Evolutionary conservation across 768 basidiomycete genomes (phyloP).

Genomic region (Tulasnella sp.): DNA sequence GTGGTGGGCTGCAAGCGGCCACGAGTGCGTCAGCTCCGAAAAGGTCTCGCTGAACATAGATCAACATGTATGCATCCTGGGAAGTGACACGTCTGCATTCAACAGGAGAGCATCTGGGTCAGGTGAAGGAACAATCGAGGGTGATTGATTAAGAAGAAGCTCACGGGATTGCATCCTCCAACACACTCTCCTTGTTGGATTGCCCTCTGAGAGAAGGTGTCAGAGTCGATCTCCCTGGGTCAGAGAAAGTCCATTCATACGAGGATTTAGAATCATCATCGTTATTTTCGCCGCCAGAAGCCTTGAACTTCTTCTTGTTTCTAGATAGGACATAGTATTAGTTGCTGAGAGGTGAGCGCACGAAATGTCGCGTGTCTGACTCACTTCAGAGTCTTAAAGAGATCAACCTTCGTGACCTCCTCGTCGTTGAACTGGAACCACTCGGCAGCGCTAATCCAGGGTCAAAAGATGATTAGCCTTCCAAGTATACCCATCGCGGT

Average conservation of each 20-base stretch:
- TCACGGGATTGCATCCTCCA: not conserved
- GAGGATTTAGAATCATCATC: not conserved
- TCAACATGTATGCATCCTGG: slow-evolving; percentile 90
- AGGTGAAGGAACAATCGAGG: not conserved
- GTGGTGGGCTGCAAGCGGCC: slow-evolving; percentile 38
- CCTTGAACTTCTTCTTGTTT: not conserved
- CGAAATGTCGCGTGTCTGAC: not conserved
- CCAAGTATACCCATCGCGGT: too few relatives aligned
- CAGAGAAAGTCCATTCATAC: not conserved
- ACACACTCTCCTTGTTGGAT: not conserved
- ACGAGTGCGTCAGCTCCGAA: not conserved
- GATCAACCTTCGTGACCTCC: slow-evolving; percentile 34
- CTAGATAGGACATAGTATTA: not conserved
- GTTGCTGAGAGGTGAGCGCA: not conserved
- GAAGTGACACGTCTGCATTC: slow-evolving; percentile 31
- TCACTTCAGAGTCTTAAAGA: slow-evolving; percentile 21
- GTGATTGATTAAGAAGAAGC: too few relatives aligned
- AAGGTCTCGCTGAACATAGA: slow-evolving; percentile 53
- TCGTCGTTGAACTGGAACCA: slow-evolving; percentile 98
- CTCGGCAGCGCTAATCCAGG: slow-evolving; percentile 45
- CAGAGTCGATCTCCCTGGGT: not conserved
- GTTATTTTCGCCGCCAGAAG: not conserved
- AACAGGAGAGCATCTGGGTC: not conserved
- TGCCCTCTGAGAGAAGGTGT: not conserved
- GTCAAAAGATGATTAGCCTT: not conserved